A percentile compares a stretch with the other conserved stretches of the same genome.
Conservation (phyloP, 140 eudicot species). For the Stevia rebaudiana region DNA sequence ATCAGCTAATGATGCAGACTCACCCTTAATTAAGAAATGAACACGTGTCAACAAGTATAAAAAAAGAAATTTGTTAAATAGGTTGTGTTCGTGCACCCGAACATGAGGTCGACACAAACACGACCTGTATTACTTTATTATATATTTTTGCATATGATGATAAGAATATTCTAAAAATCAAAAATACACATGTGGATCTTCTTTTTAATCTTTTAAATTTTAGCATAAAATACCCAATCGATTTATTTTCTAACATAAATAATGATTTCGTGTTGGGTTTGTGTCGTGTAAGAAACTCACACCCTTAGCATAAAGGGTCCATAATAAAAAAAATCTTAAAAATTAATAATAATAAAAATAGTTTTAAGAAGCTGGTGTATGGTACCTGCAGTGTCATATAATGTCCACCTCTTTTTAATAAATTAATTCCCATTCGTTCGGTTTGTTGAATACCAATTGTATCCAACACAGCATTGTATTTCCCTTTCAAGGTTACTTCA, state of each 20-base stretch:
- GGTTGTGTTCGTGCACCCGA: too few species aligned
- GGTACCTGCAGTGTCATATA: conserved; percentile 94
- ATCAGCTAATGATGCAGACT: conserved; percentile 81
- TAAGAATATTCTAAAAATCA: too few species aligned
- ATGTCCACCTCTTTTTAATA: conserved; percentile 85
- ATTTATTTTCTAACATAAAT: too few species aligned
- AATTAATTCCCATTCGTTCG: conserved; percentile 60
- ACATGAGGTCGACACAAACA: too few species aligned
- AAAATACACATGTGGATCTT: too few species aligned
- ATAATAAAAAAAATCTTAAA: not conserved
- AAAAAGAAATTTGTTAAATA: too few species aligned
- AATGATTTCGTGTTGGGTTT: not conserved
- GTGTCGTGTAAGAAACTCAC: not conserved
- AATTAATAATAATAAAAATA: not conserved
- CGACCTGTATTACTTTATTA: too few species aligned
- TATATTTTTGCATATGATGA: too few species aligned
- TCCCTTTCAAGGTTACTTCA: conserved; percentile 66
- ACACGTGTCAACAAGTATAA: conserved; percentile 1
- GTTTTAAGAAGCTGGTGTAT: conserved; percentile 1
- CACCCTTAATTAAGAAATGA: conserved; percentile 56
- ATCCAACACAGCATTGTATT: conserved; percentile 89
- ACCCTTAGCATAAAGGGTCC: not conserved
- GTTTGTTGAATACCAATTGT: conserved; percentile 86
- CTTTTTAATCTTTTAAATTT: too few species aligned
- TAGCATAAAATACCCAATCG: not conserved